Conservation (phyloP, 805 yeast genomes). For the Saccharomycopsis sp. region DNA sequence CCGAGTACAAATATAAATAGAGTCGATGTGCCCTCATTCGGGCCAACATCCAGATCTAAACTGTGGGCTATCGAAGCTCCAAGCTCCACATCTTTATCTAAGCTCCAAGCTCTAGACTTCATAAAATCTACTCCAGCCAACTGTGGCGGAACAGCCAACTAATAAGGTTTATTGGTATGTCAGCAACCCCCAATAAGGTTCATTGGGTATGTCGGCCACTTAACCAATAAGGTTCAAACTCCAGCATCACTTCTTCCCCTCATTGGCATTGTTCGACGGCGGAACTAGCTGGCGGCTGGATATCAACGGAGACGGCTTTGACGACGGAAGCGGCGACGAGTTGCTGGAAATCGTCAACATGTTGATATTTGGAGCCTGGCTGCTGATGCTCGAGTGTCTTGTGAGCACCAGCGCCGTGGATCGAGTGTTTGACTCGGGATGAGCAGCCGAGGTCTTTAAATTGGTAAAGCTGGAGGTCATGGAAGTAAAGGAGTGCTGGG, state of each 20-base stretch:
- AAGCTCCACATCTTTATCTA: too few species aligned
- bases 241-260: background rate
- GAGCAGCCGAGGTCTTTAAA: background rate
- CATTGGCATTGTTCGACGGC: background rate
- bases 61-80: too few species aligned
- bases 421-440: background rate
- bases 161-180: too few species aligned
- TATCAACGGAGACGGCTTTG: constrained; percentile 13
- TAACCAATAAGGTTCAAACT: too few species aligned
- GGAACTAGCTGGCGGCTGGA: background rate
- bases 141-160: too few species aligned
- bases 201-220: too few species aligned
- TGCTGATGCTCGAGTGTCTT: constrained; percentile 1
- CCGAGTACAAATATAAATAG: too few species aligned
- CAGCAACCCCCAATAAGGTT: too few species aligned
- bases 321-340: constrained; percentile 12
- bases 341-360: background rate
- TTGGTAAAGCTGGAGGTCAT: constrained; percentile 14
- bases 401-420: constrained; percentile 1
- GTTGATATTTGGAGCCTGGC: background rate
- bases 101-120: too few species aligned
- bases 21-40: too few species aligned
- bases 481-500: constrained; percentile 14
- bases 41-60: too few species aligned
- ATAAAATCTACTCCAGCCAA: too few species aligned